phyloP scores from a whole-genome alignment of 257 asterid genomes.

The Nicotiana undulata region DNA sequence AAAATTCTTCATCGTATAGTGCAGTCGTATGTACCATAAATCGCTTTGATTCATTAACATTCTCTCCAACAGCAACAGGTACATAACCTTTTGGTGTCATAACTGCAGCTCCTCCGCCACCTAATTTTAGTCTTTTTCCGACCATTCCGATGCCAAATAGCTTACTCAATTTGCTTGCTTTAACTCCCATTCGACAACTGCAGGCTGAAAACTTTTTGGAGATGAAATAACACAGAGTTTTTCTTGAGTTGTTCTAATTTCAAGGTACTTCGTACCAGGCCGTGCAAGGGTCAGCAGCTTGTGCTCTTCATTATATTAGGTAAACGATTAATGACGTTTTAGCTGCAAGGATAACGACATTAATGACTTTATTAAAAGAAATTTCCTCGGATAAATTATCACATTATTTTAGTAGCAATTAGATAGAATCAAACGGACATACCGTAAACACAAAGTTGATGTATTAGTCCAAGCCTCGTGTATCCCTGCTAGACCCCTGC shows the following conservation, averaged over 20 bases:
- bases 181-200: slow-evolving; percentile 30
- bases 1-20: slow-evolving; percentile 38
- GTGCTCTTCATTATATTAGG: slow-evolving; percentile 5
- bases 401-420: background rate
- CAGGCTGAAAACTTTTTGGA: too few species aligned
- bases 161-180: slow-evolving; percentile 29
- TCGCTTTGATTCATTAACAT: slow-evolving; percentile 23
- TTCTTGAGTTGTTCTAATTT: background rate
- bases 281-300: background rate
- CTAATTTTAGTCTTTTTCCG: slow-evolving; percentile 12
- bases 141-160: slow-evolving; percentile 9
- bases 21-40: slow-evolving; percentile 49
- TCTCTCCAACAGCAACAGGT: slow-evolving; percentile 50
- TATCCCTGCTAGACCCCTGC: too few species aligned
- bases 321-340: slow-evolving; percentile 1
- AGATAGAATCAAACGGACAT: background rate
- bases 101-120: slow-evolving; percentile 3
- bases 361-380: background rate
- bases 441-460: slow-evolving; percentile 3
- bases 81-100: slow-evolving; percentile 44
- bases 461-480: background rate
- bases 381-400: background rate
- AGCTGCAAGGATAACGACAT: background rate
- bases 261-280: background rate
- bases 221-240: background rate